phyloP scores from a whole-genome alignment of 208 protist species.

The Lotmaria passim region DNA sequence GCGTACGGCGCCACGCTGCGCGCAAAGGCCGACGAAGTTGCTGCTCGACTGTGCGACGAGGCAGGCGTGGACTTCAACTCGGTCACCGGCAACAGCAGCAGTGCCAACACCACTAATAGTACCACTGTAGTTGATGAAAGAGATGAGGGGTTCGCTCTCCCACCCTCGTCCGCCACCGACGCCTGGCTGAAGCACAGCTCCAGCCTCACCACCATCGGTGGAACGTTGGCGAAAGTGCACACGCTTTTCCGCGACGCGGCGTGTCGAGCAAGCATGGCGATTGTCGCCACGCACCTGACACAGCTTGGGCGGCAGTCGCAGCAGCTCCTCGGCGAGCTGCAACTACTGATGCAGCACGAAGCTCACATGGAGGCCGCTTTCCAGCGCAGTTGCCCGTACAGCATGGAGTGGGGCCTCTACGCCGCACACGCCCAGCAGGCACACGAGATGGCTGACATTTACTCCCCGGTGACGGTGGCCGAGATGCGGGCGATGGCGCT shows the following conservation, averaged over 20 bases:
- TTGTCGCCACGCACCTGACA: slow-evolving; percentile 19
- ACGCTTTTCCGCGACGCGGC: slow-evolving; percentile 21
- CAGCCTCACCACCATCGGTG: slow-evolving; percentile 22
- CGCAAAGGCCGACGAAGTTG: not conserved
- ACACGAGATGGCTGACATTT: slow-evolving; percentile 27
- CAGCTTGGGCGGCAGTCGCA: slow-evolving; percentile 28
- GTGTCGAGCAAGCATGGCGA: slow-evolving; percentile 26
- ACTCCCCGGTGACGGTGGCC: slow-evolving; percentile 24
- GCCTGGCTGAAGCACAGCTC: slow-evolving; percentile 18
- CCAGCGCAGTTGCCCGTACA: not conserved
- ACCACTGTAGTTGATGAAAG: not conserved
- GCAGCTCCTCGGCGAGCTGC: slow-evolving; percentile 15
- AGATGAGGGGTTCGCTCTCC: not conserved
- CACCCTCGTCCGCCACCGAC: not conserved
- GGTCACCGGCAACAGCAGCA: not conserved
- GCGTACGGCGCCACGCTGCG: not conserved
- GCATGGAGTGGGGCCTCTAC: slow-evolving; percentile 35
- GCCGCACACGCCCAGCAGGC: slow-evolving; percentile 34
- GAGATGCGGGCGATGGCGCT: slow-evolving; percentile 33
- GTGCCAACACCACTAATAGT: no score
- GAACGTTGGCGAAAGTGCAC: slow-evolving; percentile 36
- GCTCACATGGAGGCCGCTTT: slow-evolving; percentile 22
- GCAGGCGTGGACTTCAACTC: not conserved
- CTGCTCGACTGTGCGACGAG: not conserved
- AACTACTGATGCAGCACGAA: slow-evolving; percentile 9